These are phyloP conservation scores for Dichomitus squalens DNA, from an alignment of 1,284 basidiomycete species.

Conservation along the genomic window DNA sequence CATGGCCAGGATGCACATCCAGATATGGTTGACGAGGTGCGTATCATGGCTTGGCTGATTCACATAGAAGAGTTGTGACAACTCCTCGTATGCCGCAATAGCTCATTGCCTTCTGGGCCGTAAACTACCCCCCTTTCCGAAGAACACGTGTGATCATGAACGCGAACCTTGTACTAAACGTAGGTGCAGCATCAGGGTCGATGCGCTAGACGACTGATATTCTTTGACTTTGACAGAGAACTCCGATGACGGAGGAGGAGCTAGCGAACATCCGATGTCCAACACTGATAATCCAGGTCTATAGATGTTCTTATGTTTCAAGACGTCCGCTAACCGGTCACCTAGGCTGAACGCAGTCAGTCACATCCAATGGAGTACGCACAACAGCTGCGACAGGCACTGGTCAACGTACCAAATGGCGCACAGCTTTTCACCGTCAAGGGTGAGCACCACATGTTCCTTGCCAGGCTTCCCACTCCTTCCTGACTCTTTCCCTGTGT, in stretches of 20 bases:
- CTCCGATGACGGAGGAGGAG: slow-evolving; percentile 48
- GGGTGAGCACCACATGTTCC: slow-evolving; percentile 41
- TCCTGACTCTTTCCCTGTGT: background rate
- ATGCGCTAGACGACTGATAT: background rate
- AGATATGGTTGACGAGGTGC: slow-evolving; percentile 64
- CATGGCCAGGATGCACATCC: slow-evolving; percentile 27
- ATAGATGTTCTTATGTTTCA: slow-evolving; percentile 12
- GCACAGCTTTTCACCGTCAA: slow-evolving; percentile 61
- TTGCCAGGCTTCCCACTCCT: too few species aligned
- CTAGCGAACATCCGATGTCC: slow-evolving; percentile 60
- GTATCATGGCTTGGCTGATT: slow-evolving; percentile 26
- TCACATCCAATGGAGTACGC: slow-evolving; percentile 59
- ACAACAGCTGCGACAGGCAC: slow-evolving; percentile 49
- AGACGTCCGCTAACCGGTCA: background rate
- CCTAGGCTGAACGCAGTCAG: slow-evolving; percentile 62
- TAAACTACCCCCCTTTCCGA: slow-evolving; percentile 52
- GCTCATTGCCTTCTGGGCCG: slow-evolving; percentile 69
- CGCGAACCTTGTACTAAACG: slow-evolving; percentile 59
- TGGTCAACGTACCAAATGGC: slow-evolving; percentile 52
- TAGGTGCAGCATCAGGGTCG: slow-evolving; percentile 34
- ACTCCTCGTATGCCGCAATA: slow-evolving; percentile 29
- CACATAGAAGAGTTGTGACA: background rate
- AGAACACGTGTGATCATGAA: slow-evolving; percentile 55
- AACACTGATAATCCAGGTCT: slow-evolving; percentile 72
- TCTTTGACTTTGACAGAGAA: slow-evolving; percentile 44